Conservation (phyloP, 1,284 basidiomycete genomes). For the Ganoderma meredithae region DNA sequence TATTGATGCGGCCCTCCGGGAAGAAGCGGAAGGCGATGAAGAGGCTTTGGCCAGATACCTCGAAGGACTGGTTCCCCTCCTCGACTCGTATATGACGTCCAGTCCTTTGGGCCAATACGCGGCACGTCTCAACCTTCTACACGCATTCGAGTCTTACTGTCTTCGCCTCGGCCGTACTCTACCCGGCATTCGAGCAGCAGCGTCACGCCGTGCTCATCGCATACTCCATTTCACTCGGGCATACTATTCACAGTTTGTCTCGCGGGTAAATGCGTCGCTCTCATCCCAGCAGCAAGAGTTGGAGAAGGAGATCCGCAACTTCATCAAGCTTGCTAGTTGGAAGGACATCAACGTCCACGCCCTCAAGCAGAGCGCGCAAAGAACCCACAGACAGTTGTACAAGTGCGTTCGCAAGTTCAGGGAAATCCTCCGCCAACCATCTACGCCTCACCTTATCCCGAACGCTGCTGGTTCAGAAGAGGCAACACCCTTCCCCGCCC, state of each 20-base stretch:
- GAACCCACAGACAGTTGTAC: conserved; percentile 92
- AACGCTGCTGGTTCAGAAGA: conserved; percentile 49
- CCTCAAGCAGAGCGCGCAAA: conserved; percentile 90
- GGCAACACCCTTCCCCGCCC: conserved; percentile 11
- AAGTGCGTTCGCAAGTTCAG: conserved; percentile 93
- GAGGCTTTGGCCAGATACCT: conserved; percentile 62
- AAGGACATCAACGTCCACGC: conserved; percentile 97
- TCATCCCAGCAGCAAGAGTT: conserved; percentile 65
- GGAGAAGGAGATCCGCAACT: conserved; percentile 85
- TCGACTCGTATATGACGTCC: conserved; percentile 84
- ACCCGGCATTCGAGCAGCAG: conserved; percentile 37
- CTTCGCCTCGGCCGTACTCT: conserved; percentile 42
- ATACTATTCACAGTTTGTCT: conserved; percentile 74
- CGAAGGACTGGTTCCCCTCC: conserved; percentile 74
- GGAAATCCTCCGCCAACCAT: conserved; percentile 84
- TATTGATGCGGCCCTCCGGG: conserved; percentile 54
- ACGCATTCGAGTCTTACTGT: conserved; percentile 70
- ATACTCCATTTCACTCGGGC: conserved; percentile 73
- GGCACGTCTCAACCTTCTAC: conserved; percentile 74
- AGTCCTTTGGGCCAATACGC: conserved; percentile 87
- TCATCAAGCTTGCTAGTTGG: conserved; percentile 98
- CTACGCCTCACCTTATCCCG: conserved; percentile 51
- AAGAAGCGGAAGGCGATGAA: conserved; percentile 40
- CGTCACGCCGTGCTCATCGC: conserved; percentile 58
- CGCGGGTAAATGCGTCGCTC: conserved; percentile 61